Base-by-base conservation (phyloP, 148 eudicot species). In the Vaccinium vitisidaea region DNA sequence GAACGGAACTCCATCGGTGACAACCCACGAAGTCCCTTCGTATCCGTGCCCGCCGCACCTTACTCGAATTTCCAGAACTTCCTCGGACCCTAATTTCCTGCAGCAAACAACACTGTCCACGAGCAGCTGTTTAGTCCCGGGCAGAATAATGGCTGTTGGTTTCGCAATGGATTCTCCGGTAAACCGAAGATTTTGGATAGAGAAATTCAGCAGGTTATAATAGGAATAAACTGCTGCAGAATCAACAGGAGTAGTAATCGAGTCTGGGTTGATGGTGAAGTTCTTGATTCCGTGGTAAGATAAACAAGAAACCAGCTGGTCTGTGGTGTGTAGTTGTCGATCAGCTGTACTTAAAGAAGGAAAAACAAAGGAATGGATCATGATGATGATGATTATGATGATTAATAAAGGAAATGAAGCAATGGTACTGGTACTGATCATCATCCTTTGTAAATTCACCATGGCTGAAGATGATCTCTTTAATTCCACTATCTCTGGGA, bases 1-100 rank as follows among this genome's bases (percentile, higher is more conserved):
- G 19, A 92, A 95, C n/a, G 89, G 87, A 56, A 83, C 55, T 1
- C 89, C 91, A 25, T 91, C 88, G 0, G 39, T 27, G 71, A 86
- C 87, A 63, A 89, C 87, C 1, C 93, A 91, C 16, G 93, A 95
- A 12, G 91, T 77, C 39, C 95, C 96, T 77, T 91, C 95, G 70
- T 93, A 93, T 77, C 96, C 91, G 77, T 95, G 96, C 0, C 98
- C 98, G 0, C 96, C 94, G 10, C 89, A 84, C 86, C 98, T 86
- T 32, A 95, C 88, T 55, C 90, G 83, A 10, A 94, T 87, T 69
- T 93, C 94, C 8, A 79, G 15, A 0, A 65, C 58, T 1, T 82
- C 82, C 7, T 56, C 61, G 2, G 67, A 21, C 25, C 70, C 70
- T 0, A n/a, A n/a, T 32, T 46, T 46, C 58, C 85, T 89, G 49